Percentiles rank a stretch among this genome's conserved stretches.
phyloP scores from a whole-genome alignment of 148 eudicot species.

The Camellia granthamiana region DNA sequence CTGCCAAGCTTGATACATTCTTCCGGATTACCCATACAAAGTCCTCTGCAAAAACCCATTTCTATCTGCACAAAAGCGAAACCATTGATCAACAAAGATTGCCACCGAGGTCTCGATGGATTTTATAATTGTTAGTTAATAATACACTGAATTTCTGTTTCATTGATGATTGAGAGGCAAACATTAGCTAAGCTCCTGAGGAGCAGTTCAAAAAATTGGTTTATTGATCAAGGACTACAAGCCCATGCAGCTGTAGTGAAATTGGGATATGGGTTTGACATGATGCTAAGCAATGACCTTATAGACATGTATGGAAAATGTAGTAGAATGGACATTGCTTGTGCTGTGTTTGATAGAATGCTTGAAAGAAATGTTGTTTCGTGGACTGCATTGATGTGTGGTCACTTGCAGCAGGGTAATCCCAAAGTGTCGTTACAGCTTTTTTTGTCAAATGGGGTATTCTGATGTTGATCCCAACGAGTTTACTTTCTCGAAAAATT shows the following conservation, averaged over 20 bases:
- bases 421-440: constrained; percentile 37
- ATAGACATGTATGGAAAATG: constrained; percentile 18
- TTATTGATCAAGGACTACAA: constrained; percentile 4
- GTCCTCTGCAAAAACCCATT: too few relatives aligned
- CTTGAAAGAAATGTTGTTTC: constrained; percentile 53
- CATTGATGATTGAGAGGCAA: constrained; percentile 33
- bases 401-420: constrained; percentile 46
- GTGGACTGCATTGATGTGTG: constrained; percentile 56
- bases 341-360: constrained; percentile 56
- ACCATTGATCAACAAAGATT: background rate
- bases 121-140: background rate
- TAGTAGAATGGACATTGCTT: constrained; percentile 31
- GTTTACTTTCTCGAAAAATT: constrained; percentile 58
- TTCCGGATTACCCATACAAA: too few relatives aligned
- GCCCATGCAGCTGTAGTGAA: background rate
- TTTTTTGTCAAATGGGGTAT: constrained; percentile 40
- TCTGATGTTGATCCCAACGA: constrained; percentile 66
- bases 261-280: too few relatives aligned
- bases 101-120: background rate
- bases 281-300: constrained; percentile 30
- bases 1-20: background rate
- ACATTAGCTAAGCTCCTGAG: constrained; percentile 39
- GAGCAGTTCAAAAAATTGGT: constrained; percentile 29
- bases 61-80: too few relatives aligned
- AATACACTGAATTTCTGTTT: background rate